Percentiles rank a stretch among this genome's conserved stretches.
Conservation (phyloP, 345 rosid genomes). For the Eucalyptus sideroxylon region DNA sequence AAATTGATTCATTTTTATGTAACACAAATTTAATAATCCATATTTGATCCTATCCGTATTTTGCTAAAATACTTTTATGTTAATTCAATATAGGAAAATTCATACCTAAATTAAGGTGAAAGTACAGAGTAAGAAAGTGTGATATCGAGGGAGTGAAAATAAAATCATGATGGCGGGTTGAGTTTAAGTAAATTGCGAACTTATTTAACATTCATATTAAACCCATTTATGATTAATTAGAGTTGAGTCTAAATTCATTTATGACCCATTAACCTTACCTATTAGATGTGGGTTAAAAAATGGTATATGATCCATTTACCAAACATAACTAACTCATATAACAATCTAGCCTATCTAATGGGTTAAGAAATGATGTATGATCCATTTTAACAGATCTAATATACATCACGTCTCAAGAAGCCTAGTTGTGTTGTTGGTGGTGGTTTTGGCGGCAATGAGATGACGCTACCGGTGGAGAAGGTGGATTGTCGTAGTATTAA, state of each 20-base stretch:
- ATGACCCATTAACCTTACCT: not conserved
- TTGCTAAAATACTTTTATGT: not conserved
- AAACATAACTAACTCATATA: too few species aligned
- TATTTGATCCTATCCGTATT: rapidly evolving
- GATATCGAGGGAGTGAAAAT: too few species aligned
- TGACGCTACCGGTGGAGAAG: rapidly evolving
- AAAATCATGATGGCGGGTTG: too few species aligned
- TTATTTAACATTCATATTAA: too few species aligned
- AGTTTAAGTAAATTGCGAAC: too few species aligned
- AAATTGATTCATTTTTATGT: too few species aligned
- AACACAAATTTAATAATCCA: too few species aligned
- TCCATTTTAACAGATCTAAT: not conserved
- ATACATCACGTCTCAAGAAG: not conserved
- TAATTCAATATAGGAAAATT: not conserved
- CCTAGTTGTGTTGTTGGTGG: not conserved
- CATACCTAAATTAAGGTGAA: not conserved
- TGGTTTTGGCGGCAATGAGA: not conserved
- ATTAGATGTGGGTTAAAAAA: not conserved
- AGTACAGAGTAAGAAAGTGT: rapidly evolving
- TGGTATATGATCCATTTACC: not conserved
- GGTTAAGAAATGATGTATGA: not conserved
- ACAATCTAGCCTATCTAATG: not conserved
- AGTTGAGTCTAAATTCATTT: too few species aligned
- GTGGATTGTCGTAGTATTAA: not conserved
- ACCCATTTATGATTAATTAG: too few species aligned